phyloP scores from a whole-genome alignment of 495 filamentous ascomycete species.

The Xylaria sp. region DNA sequence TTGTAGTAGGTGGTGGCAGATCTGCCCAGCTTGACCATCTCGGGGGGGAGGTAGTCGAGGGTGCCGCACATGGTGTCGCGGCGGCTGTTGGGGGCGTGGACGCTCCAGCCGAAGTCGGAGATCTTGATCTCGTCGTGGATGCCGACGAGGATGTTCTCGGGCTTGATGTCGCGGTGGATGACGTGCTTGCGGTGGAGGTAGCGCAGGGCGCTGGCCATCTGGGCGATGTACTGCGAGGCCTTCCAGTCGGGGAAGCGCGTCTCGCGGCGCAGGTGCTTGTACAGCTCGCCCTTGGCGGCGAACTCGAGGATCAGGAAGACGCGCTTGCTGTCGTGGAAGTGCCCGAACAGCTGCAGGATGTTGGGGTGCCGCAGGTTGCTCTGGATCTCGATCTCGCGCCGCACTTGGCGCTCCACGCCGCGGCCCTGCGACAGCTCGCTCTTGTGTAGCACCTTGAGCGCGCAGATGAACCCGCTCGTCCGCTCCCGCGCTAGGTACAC shows the following conservation, averaged over 20 bases:
- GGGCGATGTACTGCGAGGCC: slow-evolving; percentile 95
- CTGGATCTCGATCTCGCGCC: slow-evolving; percentile 98
- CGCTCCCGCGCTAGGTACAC: slow-evolving; percentile 95
- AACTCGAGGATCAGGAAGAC: slow-evolving; percentile 97
- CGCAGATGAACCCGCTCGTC: slow-evolving; percentile 89
- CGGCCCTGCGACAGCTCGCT: slow-evolving; percentile 84
- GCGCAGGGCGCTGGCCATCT: slow-evolving; percentile 92
- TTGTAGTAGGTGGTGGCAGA: slow-evolving; percentile 88
- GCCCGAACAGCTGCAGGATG: slow-evolving; percentile 90
- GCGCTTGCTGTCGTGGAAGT: slow-evolving; percentile 96
- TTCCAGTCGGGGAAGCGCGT: slow-evolving; percentile 93
- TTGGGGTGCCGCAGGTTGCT: slow-evolving; percentile 96
- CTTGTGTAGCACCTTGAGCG: slow-evolving; percentile 96
- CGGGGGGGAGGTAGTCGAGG: slow-evolving; percentile 94
- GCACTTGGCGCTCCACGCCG: slow-evolving; percentile 94
- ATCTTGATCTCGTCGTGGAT: slow-evolving; percentile 99
- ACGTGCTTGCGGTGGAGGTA: slow-evolving; percentile 98
- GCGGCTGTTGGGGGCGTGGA: slow-evolving; percentile 94
- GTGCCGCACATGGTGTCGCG: slow-evolving; percentile 97
- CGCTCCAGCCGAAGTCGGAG: slow-evolving; percentile 98
- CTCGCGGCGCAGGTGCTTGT: slow-evolving; percentile 93
- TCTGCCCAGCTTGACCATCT: slow-evolving; percentile 87
- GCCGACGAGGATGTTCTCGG: slow-evolving; percentile 96
- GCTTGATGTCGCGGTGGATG: slow-evolving; percentile 98
- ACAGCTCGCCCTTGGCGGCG: slow-evolving; percentile 92